phyloP scores from a whole-genome alignment of 768 basidiomycete genomes.

The Tylopilus intermedius region DNA sequence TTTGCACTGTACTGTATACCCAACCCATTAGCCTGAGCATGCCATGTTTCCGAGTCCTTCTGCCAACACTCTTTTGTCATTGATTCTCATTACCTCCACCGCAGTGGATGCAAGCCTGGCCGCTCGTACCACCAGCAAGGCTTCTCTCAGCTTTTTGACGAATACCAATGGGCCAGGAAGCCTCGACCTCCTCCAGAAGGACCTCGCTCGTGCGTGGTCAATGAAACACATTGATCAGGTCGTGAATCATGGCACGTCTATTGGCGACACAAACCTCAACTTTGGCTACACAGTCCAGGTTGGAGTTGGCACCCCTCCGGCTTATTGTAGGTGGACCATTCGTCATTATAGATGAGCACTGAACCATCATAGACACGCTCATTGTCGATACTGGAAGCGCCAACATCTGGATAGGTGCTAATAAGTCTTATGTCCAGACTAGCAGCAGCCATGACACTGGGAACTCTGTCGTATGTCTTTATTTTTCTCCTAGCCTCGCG shows the following conservation, averaged over 20 bases:
- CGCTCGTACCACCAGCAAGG: neutral
- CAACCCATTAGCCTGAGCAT: too few species aligned
- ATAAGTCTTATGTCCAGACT: constrained; percentile 25
- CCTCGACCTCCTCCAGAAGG: neutral
- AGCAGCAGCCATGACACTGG: constrained; percentile 25
- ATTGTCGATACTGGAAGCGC: constrained; percentile 27
- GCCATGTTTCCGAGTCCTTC: too few species aligned
- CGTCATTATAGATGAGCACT: too few species aligned
- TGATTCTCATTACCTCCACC: neutral
- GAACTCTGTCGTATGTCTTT: constrained; percentile 2
- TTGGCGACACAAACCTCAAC: too few species aligned
- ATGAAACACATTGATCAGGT: neutral
- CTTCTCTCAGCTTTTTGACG: neutral
- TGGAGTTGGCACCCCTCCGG: constrained; percentile 3
- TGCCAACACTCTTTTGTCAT: neutral
- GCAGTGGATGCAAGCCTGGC: neutral
- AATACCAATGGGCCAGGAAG: too few species aligned
- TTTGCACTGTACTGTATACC: too few species aligned
- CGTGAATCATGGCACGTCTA: neutral
- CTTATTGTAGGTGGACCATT: constrained; percentile 3
- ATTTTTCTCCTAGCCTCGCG: neutral
- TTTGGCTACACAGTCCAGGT: neutral
- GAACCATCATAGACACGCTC: constrained; percentile 20
- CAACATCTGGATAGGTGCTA: constrained; percentile 27
- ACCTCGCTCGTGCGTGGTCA: neutral